Conservation (phyloP, 192 early-diverging fungal genomes). For the Backusella parvicylindrica region DNA sequence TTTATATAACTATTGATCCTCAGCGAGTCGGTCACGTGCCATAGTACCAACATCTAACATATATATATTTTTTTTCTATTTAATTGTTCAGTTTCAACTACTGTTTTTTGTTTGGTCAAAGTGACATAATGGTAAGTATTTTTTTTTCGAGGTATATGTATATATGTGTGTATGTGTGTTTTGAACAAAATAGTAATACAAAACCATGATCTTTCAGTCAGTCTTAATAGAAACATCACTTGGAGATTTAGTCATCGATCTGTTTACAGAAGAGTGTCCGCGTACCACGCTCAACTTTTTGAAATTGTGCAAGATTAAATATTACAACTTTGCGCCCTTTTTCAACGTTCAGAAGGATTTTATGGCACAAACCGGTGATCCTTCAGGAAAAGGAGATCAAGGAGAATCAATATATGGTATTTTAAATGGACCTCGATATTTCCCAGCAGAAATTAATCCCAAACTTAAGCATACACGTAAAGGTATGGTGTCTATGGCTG, state of each 20-base stretch:
- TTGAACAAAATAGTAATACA: no score
- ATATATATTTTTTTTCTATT: not conserved
- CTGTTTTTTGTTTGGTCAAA: not conserved
- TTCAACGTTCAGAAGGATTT: constrained; percentile 81
- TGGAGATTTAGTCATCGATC: constrained; percentile 87
- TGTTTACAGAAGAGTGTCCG: constrained; percentile 72
- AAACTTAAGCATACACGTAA: constrained; percentile 73
- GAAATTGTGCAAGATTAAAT: constrained; percentile 87
- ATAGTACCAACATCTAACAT: no score
- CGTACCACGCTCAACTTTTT: constrained; percentile 74
- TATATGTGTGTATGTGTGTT: no score
- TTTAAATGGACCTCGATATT: constrained; percentile 62
- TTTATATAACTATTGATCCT: not conserved
- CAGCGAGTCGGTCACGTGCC: not conserved
- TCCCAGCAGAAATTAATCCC: constrained; percentile 76
- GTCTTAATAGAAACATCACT: constrained; percentile 89
- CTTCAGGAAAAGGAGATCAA: constrained; percentile 65
- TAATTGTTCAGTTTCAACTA: not conserved
- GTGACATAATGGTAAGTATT: not conserved
- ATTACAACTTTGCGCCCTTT: constrained; percentile 81
- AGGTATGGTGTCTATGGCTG: constrained; percentile 79
- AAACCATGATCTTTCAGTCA: constrained; percentile 13
- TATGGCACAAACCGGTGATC: constrained; percentile 76
- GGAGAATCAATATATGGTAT: constrained; percentile 70
- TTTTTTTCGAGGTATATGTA: no score